Evolutionary conservation across 768 basidiomycete species (phyloP).

Genomic region (Mycena rosella): DNA sequence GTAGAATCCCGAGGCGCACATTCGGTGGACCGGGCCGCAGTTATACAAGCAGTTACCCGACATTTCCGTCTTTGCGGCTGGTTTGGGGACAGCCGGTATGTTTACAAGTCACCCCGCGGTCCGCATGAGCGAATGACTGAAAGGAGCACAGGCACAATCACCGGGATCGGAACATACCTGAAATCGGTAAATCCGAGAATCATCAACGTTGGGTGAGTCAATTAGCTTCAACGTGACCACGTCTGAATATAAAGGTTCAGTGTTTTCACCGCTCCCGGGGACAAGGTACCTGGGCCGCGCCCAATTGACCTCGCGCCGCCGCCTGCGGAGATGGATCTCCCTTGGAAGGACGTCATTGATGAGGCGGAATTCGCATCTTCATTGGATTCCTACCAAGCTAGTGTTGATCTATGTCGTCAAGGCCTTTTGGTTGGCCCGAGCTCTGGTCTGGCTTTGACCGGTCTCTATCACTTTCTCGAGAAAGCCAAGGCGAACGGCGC

Average conservation of each 20-base stretch:
- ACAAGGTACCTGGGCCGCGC: conserved; percentile 31
- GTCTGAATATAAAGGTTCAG: background rate
- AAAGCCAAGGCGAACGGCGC: conserved; percentile 17
- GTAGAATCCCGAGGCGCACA: conserved; percentile 31
- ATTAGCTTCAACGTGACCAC: background rate
- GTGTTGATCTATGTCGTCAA: conserved; percentile 32
- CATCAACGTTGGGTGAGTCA: conserved; percentile 23
- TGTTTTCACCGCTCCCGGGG: conserved; percentile 28
- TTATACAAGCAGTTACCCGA: conserved; percentile 25
- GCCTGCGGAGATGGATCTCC: conserved; percentile 27
- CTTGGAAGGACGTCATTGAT: conserved; percentile 33
- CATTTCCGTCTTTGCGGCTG: conserved; percentile 29
- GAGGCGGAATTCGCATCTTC: conserved; percentile 25
- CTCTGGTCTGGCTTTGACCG: conserved; percentile 22
- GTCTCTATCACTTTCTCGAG: conserved; percentile 25
- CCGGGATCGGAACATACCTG: conserved; percentile 25
- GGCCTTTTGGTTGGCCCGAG: conserved; percentile 32
- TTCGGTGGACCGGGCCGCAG: conserved; percentile 33
- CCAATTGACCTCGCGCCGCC: conserved; percentile 28
- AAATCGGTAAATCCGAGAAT: conserved; percentile 24
- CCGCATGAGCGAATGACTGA: background rate
- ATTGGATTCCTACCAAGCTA: conserved; percentile 24
- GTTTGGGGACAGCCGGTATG: conserved; percentile 30
- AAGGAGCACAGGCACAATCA: conserved; percentile 20
- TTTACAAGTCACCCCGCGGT: background rate